Percentiles rank a stretch among this genome's conserved stretches.
phyloP scores from a whole-genome alignment of 768 basidiomycete species.

The Pisolithus tinctorius region DNA sequence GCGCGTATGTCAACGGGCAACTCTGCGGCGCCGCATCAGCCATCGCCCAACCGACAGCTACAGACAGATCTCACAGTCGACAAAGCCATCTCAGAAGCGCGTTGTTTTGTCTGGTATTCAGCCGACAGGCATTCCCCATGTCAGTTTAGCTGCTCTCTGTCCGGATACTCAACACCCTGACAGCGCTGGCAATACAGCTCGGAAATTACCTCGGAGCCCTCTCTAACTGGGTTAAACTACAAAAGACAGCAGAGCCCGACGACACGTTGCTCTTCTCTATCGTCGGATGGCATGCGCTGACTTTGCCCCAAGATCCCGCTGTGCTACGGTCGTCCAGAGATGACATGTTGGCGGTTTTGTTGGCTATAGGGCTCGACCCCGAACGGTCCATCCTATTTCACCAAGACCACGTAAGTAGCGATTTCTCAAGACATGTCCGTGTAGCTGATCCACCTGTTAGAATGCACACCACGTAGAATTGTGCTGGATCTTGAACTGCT shows the following conservation, averaged over 20 bases:
- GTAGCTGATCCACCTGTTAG: constrained; percentile 30
- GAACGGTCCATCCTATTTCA: constrained; percentile 70
- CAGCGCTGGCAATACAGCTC: constrained; percentile 40
- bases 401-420: constrained; percentile 74
- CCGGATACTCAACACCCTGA: neutral
- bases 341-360: constrained; percentile 75
- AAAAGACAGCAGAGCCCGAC: constrained; percentile 47
- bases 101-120: constrained; percentile 89
- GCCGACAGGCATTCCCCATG: constrained; percentile 88
- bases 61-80: constrained; percentile 1
- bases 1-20: no score
- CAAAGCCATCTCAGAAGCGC: constrained; percentile 17
- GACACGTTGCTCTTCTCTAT: constrained; percentile 78
- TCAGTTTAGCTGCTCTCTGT: constrained; percentile 28
- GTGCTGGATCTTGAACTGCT: constrained; percentile 84
- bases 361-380: constrained; percentile 84
- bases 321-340: constrained; percentile 53
- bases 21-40: neutral
- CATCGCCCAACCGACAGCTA: neutral
- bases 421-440: neutral
- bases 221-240: constrained; percentile 81
- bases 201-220: constrained; percentile 93
- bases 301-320: constrained; percentile 78
- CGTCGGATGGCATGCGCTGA: constrained; percentile 93
- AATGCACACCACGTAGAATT: constrained; percentile 81